These are phyloP conservation scores for Ganoderma multipileum DNA, from an alignment of 1,284 basidiomycete genomes.

Conservation along the genomic window DNA sequence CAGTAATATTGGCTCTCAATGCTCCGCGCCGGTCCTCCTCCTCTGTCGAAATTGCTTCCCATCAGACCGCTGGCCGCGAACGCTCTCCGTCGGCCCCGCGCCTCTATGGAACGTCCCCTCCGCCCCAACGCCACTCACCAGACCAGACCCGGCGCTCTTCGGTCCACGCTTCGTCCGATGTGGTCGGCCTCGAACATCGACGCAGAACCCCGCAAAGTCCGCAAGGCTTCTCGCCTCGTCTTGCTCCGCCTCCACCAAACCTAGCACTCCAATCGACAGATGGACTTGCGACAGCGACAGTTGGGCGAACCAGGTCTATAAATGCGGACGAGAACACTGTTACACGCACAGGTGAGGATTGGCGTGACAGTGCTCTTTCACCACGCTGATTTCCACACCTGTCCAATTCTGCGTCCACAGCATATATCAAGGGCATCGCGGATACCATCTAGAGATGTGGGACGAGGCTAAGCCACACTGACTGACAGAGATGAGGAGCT, in stretches of 20 bases:
- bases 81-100: not conserved
- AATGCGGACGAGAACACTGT: not conserved
- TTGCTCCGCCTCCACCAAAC: not conserved
- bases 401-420: not conserved
- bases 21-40: not conserved
- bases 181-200: not conserved
- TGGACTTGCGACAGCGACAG: not conserved
- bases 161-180: not conserved
- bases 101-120: slow-evolving; percentile 3
- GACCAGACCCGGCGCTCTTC: not conserved
- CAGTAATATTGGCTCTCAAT: not conserved
- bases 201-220: not conserved
- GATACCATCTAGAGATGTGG: not conserved
- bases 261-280: not conserved
- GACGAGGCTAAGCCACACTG: not conserved
- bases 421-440: not conserved
- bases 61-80: not conserved
- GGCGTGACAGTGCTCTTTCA: not conserved
- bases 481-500: not conserved
- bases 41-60: slow-evolving; percentile 2
- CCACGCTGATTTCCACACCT: not conserved
- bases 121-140: not conserved
- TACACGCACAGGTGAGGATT: not conserved
- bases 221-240: not conserved
- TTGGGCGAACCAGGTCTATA: not conserved